Base-by-base conservation (phyloP, 352 stramenopile species). In the Globisporangium carolinianum region DNA sequence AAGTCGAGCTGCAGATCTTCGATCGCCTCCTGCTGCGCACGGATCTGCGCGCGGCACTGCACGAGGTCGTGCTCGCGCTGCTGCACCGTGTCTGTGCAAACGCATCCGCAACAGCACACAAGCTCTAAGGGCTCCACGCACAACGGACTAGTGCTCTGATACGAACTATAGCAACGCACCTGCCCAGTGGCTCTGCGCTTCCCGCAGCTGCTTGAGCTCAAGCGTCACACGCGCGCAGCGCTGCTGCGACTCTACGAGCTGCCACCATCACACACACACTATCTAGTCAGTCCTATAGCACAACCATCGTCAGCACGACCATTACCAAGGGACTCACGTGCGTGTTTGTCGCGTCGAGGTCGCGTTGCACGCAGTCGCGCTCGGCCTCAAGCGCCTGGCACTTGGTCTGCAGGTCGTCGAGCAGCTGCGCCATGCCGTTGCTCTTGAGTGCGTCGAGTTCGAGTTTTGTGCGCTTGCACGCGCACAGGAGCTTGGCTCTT, bases 401-500 rank as follows among this genome's bases (percentile, higher is more conserved):
- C 38, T 72, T 77, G n/a, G 61, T 60, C 53, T 89, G 67, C 18
- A 92, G 71, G 59, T 92, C 79, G 46, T 81, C 57, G 32, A 92
- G 67, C 60, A 92, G 72, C 49, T 88, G 76, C n/a, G 45, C 69
- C 49, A 87, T 53, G 18, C 80, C 79, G 39, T 73, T 89, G 53
- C 84, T 71, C 65, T 83, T 76, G 41, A 86, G 38, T 24, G 65
- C 70, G 48, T 89, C 76, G 45, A 92, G 71, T 43, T 89, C 72
- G 47, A 78, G 67, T 41, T 79, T 85, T 5, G 72, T 68, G 32
- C 73, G 66, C 57, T 88, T 90, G 62, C 79, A 89, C 24, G 76
- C 80, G 45, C 88, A 89, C 68, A 89, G 76, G 5, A 85, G 65
- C 57, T 92, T 92, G 0, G 62, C 24, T 46, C 88, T 92, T n/a